Percentiles rank a stretch among this genome's conserved stretches.
These are phyloP conservation scores for Ogataea nitratoaversa DNA, from an alignment of 805 yeast genomes.

Conservation along the genomic window DNA sequence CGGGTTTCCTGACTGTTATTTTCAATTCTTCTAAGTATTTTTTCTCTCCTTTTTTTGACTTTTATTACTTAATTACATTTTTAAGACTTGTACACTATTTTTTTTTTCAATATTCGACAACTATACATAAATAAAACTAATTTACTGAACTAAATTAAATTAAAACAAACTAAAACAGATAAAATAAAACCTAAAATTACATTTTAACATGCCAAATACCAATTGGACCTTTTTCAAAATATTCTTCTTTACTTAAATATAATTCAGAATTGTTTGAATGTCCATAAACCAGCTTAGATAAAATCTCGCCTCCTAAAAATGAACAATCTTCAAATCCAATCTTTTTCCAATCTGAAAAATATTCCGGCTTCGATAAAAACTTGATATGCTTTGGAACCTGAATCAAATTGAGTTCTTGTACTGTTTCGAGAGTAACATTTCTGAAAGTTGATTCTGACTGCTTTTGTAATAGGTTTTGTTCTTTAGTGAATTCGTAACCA, in stretches of 20 bases:
- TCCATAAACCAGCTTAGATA: conserved; percentile 79
- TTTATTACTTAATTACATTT: no score
- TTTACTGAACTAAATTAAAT: neutral
- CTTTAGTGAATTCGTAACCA: conserved; percentile 12
- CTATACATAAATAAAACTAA: no score
- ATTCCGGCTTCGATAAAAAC: conserved; percentile 74
- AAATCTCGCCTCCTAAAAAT: conserved; percentile 84
- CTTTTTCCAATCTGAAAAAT: conserved; percentile 92
- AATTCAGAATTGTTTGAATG: conserved; percentile 59
- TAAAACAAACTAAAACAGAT: neutral
- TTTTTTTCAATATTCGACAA: neutral
- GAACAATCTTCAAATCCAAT: conserved; percentile 70
- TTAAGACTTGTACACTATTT: no score
- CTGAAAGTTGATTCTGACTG: conserved; percentile 26
- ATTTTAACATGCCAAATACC: conserved; percentile 58
- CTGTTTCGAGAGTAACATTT: conserved; percentile 22
- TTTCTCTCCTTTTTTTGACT: no score
- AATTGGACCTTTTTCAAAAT: conserved; percentile 76
- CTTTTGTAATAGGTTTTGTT: conserved; percentile 8
- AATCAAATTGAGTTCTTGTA: conserved; percentile 27
- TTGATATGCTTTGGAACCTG: conserved; percentile 82
- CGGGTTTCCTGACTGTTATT: no score
- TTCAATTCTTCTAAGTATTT: no score
- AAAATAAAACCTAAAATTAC: conserved; percentile 7
- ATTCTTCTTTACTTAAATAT: conserved; percentile 65